Base-by-base conservation (phyloP, 371 early-diverging fungal genomes). In the Phascolomyces articulosus region DNA sequence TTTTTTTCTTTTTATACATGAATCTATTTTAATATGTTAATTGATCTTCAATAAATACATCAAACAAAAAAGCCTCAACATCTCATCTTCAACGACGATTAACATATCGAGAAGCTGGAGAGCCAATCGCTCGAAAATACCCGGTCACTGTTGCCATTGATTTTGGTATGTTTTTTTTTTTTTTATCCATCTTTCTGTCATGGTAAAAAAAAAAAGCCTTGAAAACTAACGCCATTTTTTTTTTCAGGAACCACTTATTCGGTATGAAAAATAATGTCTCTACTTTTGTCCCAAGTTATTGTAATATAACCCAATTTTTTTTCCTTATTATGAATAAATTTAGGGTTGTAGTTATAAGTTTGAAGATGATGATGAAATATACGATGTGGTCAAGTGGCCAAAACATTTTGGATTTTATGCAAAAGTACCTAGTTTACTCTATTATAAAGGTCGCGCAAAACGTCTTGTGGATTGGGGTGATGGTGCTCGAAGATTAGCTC, bases 391-490 rank as follows among this genome's bases (percentile, higher is more conserved):
- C 0, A 60, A 64, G 23, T 73, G 73, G 73, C 73, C 69, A 55
- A 73, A 69, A 51, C 62, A 67, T 34, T 56, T 44, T 20, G 67
- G 71, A 6, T 71, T 71, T 47, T 71, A 71, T 61, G 71, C 64
- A 55, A 71, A 71, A 56, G 71, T 71, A 26, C 75, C 75, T 7
- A 71, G 63, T 18, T 53, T 71, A 11, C 49, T 68, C 7, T 71
- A 67, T 34, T 75, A 75, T 51, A 54, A 60, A 21, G 66, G 40
- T 21, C 60, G 55, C 1, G 55, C 68, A 11, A 27, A 55, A 2
- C 66, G 65, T 44, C 20, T 80, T 59, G 64, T 74, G 48, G 75
- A 77, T 2, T 83, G 83, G 83, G 83, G 83, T 27, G 75, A 78
- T 40, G 83, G 78, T 20, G 83, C 83, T 48, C 73, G 77, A 44